phyloP scores from a whole-genome alignment of 306 rosid genomes.

The Glycine latifolia region DNA sequence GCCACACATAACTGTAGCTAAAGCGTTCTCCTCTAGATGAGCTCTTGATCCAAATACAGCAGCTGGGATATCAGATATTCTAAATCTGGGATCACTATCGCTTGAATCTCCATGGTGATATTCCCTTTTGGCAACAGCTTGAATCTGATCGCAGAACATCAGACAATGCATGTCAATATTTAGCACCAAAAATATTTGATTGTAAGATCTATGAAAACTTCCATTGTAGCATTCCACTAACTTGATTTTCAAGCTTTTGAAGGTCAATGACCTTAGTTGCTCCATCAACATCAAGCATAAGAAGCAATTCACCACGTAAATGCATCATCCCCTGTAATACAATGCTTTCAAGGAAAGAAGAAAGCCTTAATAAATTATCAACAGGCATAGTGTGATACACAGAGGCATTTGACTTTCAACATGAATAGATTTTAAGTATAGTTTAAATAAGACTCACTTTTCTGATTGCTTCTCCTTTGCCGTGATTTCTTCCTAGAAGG shows the following conservation, averaged over 20 bases:
- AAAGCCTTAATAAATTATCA: slow-evolving; percentile 69
- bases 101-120: slow-evolving; percentile 53
- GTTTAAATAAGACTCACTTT: slow-evolving; percentile 81
- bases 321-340: slow-evolving; percentile 98
- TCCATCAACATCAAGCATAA: slow-evolving; percentile 99
- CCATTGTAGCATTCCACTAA: slow-evolving; percentile 38
- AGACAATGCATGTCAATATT: slow-evolving; percentile 31
- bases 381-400: slow-evolving; percentile 13
- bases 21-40: slow-evolving; percentile 92
- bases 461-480: slow-evolving; percentile 98
- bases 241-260: slow-evolving; percentile 95
- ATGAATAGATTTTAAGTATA: slow-evolving; percentile 34
- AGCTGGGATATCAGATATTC: slow-evolving; percentile 79
- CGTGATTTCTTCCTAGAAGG: slow-evolving; percentile 91
- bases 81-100: slow-evolving; percentile 57
- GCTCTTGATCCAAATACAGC: slow-evolving; percentile 97
- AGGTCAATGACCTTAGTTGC: slow-evolving; percentile 87
- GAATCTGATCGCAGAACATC: slow-evolving; percentile 61
- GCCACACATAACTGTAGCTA: slow-evolving; percentile 80
- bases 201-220: not conserved
- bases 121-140: slow-evolving; percentile 63
- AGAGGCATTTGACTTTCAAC: slow-evolving; percentile 1
- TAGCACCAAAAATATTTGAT: slow-evolving; percentile 14
- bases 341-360: slow-evolving; percentile 78
- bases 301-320: slow-evolving; percentile 95